Percentiles rank a stretch among this genome's conserved stretches.
Evolutionary conservation across 2,329 filamentous ascomycete species (phyloP).

Genomic region (Pseudogymnoascus destructans): DNA sequence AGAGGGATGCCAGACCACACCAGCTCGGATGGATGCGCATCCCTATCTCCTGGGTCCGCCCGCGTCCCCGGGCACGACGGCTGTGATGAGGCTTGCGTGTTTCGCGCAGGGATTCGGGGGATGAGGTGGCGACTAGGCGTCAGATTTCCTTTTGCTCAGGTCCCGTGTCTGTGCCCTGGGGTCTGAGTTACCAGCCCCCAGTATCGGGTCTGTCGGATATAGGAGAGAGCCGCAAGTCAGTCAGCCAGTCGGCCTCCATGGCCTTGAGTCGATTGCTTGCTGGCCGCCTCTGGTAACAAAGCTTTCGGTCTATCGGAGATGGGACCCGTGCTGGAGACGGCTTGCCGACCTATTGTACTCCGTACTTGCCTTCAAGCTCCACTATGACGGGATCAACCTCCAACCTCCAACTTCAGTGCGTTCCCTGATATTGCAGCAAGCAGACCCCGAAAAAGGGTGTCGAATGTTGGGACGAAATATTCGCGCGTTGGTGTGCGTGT

Average conservation of each 20-base stretch:
- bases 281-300: background rate
- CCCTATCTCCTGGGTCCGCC: conserved; percentile 4
- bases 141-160: background rate
- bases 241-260: background rate
- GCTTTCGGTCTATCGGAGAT: background rate
- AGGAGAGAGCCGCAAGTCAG: background rate
- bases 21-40: background rate
- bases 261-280: background rate
- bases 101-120: background rate
- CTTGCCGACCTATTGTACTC: background rate
- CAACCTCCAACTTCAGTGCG: background rate
- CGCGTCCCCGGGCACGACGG: background rate
- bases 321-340: background rate
- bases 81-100: conserved; percentile 3
- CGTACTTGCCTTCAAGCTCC: background rate
- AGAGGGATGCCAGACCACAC: background rate
- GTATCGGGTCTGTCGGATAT: background rate
- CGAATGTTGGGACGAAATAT: background rate
- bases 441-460: background rate
- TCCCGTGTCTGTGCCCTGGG: background rate
- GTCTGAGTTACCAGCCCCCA: background rate
- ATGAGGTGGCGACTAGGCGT: background rate
- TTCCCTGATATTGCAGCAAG: background rate
- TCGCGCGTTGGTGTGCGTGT: conserved; percentile 2
- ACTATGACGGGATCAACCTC: background rate